phyloP scores from a whole-genome alignment of 2,329 filamentous ascomycete genomes.

The Cladophialophora bantiana region DNA sequence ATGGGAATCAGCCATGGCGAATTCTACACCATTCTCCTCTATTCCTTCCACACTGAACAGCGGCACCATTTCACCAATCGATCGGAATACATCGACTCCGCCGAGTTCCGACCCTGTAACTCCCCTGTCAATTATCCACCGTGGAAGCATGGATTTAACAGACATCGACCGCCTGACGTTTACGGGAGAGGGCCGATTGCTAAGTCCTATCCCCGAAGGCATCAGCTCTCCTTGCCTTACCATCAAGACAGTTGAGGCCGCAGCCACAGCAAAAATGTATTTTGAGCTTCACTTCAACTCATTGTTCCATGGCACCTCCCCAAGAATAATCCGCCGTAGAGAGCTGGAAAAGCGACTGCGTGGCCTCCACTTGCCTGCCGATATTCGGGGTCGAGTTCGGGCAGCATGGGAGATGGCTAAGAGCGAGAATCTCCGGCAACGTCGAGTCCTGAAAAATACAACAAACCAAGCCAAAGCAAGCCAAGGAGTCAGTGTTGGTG shows the following conservation, averaged over 20 bases:
- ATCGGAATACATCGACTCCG: slow-evolving; percentile 29
- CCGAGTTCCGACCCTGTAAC: slow-evolving; percentile 35
- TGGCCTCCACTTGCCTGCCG: slow-evolving; percentile 29
- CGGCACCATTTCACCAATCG: slow-evolving; percentile 21
- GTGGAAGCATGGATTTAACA: slow-evolving; percentile 23
- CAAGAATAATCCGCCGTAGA: slow-evolving; percentile 67
- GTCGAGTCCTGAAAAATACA: slow-evolving; percentile 71
- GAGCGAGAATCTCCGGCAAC: slow-evolving; percentile 75
- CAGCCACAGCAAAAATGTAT: slow-evolving; percentile 81
- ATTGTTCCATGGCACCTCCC: slow-evolving; percentile 64
- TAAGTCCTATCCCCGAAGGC: slow-evolving; percentile 36
- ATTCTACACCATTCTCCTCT: slow-evolving; percentile 24
- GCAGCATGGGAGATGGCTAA: slow-evolving; percentile 71
- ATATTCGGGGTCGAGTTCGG: slow-evolving; percentile 50
- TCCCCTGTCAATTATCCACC: slow-evolving; percentile 25
- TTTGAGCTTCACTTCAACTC: slow-evolving; percentile 84
- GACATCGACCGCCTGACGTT: slow-evolving; percentile 27
- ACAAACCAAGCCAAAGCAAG: slow-evolving; percentile 55
- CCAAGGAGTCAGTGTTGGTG: slow-evolving; percentile 62
- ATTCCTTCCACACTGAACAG: slow-evolving; percentile 35
- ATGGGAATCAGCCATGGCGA: slow-evolving; percentile 16
- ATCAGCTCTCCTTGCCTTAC: slow-evolving; percentile 19
- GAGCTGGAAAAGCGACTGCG: slow-evolving; percentile 70
- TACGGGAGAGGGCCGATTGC: slow-evolving; percentile 17
- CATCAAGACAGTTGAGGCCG: slow-evolving; percentile 72